Percentiles rank a stretch among this genome's conserved stretches.
Conservation (phyloP, 768 basidiomycete genomes). For the Hemileccinum rubropunctum region DNA sequence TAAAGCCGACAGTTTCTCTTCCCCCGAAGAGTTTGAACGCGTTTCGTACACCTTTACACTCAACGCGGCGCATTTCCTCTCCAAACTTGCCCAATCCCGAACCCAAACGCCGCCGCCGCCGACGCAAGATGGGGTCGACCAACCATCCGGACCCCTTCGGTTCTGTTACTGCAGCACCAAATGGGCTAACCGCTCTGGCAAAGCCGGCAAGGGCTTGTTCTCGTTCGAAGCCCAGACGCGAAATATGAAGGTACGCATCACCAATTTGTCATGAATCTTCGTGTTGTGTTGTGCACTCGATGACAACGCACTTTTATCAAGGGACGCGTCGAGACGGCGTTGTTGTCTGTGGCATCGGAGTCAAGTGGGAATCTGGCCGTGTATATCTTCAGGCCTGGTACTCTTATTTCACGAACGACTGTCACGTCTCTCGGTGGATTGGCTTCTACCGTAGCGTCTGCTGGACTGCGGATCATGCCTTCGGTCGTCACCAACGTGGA, state of each 20-base stretch:
- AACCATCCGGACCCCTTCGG: constrained; percentile 12
- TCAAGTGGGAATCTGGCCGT: constrained; percentile 10
- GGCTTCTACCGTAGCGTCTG: constrained; percentile 15
- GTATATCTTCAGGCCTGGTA: constrained; percentile 24
- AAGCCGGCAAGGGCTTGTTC: constrained; percentile 11
- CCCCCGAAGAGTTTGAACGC: constrained; percentile 25
- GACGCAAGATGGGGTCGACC: neutral
- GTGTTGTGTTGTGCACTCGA: too few relatives aligned
- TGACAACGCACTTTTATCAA: neutral
- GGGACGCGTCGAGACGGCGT: constrained; percentile 21
- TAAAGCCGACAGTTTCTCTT: constrained; percentile 19
- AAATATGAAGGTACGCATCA: constrained; percentile 23
- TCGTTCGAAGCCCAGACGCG: constrained; percentile 17
- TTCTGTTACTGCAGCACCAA: constrained; percentile 30
- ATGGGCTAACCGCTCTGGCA: constrained; percentile 17
- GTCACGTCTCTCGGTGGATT: constrained; percentile 17
- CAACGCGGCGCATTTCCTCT: constrained; percentile 22
- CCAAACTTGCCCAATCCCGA: constrained; percentile 14
- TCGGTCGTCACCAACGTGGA: constrained; percentile 23
- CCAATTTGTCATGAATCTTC: too few relatives aligned
- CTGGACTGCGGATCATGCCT: constrained; percentile 20
- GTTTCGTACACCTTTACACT: constrained; percentile 25
- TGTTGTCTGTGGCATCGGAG: constrained; percentile 14
- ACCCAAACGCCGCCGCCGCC: neutral
- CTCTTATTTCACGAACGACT: constrained; percentile 8